These are phyloP conservation scores for Mycothermus thermophilus DNA, from an alignment of 495 filamentous ascomycete genomes.

Conservation along the genomic window DNA sequence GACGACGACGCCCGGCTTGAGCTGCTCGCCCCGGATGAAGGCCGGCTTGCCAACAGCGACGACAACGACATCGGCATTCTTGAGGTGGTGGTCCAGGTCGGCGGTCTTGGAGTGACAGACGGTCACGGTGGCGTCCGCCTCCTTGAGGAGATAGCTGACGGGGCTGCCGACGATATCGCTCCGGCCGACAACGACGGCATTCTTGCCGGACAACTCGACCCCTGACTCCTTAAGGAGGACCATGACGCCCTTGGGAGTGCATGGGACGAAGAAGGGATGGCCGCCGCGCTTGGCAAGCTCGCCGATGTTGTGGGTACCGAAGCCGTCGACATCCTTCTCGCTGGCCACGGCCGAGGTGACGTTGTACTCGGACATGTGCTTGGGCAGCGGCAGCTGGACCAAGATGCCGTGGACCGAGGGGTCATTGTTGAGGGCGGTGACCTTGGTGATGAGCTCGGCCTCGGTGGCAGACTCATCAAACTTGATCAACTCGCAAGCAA, in stretches of 20 bases:
- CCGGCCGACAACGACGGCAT: constrained; percentile 85
- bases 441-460: constrained; percentile 67
- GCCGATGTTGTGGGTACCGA: constrained; percentile 84
- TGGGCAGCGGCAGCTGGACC: constrained; percentile 82
- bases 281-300: constrained; percentile 92
- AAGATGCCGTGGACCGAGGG: constrained; percentile 79
- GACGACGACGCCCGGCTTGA: constrained; percentile 86
- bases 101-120: constrained; percentile 84
- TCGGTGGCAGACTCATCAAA: constrained; percentile 72
- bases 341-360: constrained; percentile 82
- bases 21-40: constrained; percentile 87
- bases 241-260: constrained; percentile 96
- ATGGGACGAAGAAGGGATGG: constrained; percentile 73
- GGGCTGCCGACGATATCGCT: constrained; percentile 97
- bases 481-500: constrained; percentile 71
- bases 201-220: constrained; percentile 73
- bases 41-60: constrained; percentile 79
- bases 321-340: constrained; percentile 97
- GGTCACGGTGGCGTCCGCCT: constrained; percentile 92
- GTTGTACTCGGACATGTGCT: constrained; percentile 73
- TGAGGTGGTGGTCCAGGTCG: constrained; percentile 56
- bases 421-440: constrained; percentile 76
- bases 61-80: constrained; percentile 77
- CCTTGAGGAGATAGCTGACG: constrained; percentile 86
- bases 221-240: constrained; percentile 72